Evolutionary conservation across 1,284 basidiomycete genomes (phyloP).

Genomic region (Termitomyces sp.): DNA sequence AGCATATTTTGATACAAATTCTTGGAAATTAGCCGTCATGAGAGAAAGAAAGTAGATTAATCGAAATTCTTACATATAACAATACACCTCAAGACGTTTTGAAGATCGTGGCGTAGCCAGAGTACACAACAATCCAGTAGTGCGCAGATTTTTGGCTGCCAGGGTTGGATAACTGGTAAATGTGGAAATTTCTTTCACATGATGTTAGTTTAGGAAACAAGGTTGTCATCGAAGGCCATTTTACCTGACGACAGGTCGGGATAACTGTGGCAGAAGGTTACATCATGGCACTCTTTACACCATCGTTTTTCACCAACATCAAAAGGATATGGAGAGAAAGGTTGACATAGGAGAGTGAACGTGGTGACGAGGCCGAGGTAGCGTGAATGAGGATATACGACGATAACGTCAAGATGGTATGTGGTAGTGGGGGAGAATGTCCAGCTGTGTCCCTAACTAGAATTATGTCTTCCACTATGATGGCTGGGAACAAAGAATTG

Average conservation of each 20-base stretch:
- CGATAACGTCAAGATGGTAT: constrained; percentile 47
- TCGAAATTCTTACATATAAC: constrained; percentile 42
- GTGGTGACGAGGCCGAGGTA: constrained; percentile 47
- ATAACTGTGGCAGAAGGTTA: constrained; percentile 34
- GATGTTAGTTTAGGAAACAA: background rate
- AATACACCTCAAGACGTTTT: constrained; percentile 52
- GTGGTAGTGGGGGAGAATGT: constrained; percentile 30
- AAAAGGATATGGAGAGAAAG: constrained; percentile 49
- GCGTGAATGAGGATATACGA: constrained; percentile 64
- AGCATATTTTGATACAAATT: constrained; percentile 48
- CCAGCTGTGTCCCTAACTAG: constrained; percentile 19
- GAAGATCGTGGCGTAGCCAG: constrained; percentile 66
- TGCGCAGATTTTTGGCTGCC: constrained; percentile 45
- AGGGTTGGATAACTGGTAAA: constrained; percentile 34
- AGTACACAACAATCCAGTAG: constrained; percentile 60
- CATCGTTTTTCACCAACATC: constrained; percentile 42
- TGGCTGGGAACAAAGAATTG: constrained; percentile 41
- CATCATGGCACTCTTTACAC: constrained; percentile 41
- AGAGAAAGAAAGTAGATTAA: background rate
- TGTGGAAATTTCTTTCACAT: constrained; percentile 41
- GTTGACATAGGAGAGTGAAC: constrained; percentile 56
- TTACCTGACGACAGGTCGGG: constrained; percentile 57
- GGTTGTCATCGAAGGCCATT: constrained; percentile 10
- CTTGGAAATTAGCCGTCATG: constrained; percentile 25
- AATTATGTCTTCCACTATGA: constrained; percentile 36